These are phyloP conservation scores for Candida nemodendra DNA, from an alignment of 805 yeast genomes.

Conservation along the genomic window DNA sequence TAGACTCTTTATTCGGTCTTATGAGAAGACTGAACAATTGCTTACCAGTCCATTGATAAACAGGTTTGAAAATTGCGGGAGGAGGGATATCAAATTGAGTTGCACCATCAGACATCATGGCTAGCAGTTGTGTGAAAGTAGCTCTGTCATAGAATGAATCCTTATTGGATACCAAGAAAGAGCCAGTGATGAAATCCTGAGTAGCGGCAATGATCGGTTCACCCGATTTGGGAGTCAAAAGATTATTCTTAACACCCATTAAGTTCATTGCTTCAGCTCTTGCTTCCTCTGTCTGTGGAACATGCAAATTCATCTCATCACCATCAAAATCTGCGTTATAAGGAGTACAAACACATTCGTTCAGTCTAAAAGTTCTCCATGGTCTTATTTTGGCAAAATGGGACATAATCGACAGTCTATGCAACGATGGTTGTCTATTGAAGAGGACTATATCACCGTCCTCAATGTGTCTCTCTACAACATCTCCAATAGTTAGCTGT, in stretches of 20 bases:
- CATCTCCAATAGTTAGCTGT: conserved; percentile 79
- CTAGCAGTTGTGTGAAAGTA: conserved; percentile 71
- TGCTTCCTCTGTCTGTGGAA: conserved; percentile 98
- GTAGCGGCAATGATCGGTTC: conserved; percentile 99
- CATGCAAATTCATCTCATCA: conserved; percentile 98
- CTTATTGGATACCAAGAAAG: conserved; percentile 87
- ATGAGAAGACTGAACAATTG: conserved; percentile 89
- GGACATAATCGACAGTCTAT: conserved; percentile 87
- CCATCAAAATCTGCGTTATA: conserved; percentile 99
- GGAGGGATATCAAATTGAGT: conserved; percentile 91
- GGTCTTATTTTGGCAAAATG: conserved; percentile 97
- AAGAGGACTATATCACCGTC: conserved; percentile 96
- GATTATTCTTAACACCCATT: conserved; percentile 96
- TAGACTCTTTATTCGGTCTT: conserved; percentile 71
- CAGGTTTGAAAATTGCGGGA: conserved; percentile 90
- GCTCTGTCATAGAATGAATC: conserved; percentile 92
- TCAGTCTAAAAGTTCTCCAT: conserved; percentile 95
- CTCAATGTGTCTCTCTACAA: conserved; percentile 94
- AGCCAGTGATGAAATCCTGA: conserved; percentile 98
- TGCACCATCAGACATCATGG: conserved; percentile 95
- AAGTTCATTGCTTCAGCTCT: conserved; percentile 97
- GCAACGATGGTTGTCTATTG: conserved; percentile 97
- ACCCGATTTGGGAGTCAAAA: conserved; percentile 95
- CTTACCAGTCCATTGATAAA: conserved; percentile 93
- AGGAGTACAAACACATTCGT: conserved; percentile 99